Evolutionary conservation across 768 basidiomycete species (phyloP).

Genomic region (Hydnum rufescens): DNA sequence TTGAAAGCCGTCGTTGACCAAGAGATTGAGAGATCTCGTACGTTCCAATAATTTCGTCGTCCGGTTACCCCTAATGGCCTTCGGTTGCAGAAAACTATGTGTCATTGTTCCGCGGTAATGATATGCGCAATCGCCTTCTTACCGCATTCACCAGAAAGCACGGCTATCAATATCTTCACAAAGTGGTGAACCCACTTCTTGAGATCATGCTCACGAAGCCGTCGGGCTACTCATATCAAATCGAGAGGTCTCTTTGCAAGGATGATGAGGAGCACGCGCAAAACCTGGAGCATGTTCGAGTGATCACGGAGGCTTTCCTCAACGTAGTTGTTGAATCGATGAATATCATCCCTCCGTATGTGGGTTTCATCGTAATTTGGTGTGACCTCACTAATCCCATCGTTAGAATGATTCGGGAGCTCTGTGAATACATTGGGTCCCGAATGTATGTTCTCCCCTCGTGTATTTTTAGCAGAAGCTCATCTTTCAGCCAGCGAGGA

Average conservation of each 20-base stretch:
- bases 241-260: conserved; percentile 35
- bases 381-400: conserved; percentile 5
- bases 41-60: not conserved
- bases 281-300: conserved; percentile 52
- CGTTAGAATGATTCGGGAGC: conserved; percentile 64
- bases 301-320: conserved; percentile 57
- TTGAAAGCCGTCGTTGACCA: conserved; percentile 72
- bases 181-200: conserved; percentile 56
- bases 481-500: not conserved
- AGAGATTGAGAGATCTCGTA: conserved; percentile 65
- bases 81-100: conserved; percentile 65
- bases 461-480: not conserved
- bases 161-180: conserved; percentile 80
- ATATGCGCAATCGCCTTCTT: conserved; percentile 69
- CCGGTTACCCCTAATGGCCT: not conserved
- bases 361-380: conserved; percentile 3
- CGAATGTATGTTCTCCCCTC: conserved; percentile 38
- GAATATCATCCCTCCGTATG: conserved; percentile 55
- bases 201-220: conserved; percentile 55
- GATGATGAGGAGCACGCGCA: conserved; percentile 39
- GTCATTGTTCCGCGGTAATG: conserved; percentile 80
- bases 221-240: conserved; percentile 50
- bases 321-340: conserved; percentile 53
- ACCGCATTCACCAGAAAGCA: conserved; percentile 77
- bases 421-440: conserved; percentile 61